Base-by-base conservation (phyloP, 192 early-diverging fungal species). In the Coemansia furcata region DNA sequence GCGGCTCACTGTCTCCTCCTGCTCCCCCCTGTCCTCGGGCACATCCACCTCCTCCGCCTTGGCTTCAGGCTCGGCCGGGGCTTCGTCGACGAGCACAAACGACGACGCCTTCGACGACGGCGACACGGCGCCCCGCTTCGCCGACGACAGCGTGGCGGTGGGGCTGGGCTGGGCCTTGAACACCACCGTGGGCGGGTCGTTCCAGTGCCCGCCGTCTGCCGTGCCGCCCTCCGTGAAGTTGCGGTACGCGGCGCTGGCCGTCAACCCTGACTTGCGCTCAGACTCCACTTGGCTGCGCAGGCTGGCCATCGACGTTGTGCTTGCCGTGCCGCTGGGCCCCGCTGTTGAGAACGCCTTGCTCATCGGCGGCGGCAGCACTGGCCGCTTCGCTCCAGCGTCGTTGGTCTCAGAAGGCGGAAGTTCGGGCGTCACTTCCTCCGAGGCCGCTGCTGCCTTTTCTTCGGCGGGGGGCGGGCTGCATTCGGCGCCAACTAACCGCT, bases 131-230 rank as follows among this genome's bases (percentile, higher is more conserved):
- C 52, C 68, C 40, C 32, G 44, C 35, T 47, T 68, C 8, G 15
- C 54, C 30, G 50, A 44, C 42, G 42, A 40, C 33, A 8, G 33
- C 11, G 43, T n/a, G 46, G 6, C 39, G 35, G 2, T 4, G 15
- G 26, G 11, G 44, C 58, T 29, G 55, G 52, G 19, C 39, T 73
- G 65, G 4, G 39, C 42, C 49, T 76, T 73, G 67, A 84, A 84
- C 2, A 80, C 72, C 3, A 69, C 59, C 4, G 77, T 69, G 43
- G 83, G 78, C 42, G 83, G 83, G 65, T 84, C 83, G 60, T 84
- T 84, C 83, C 83, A 84, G 68, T 84, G 83, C 12, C 83, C 83
- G 42, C 54, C 57, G 21, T 73, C 83, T 4, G 78, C 74, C n/a
- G 80, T 72, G 1, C 78, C 74, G 14, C 59, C 61, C 26, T 74